Conservation (phyloP, 1,284 basidiomycete species). For the Ganoderma sinense region DNA sequence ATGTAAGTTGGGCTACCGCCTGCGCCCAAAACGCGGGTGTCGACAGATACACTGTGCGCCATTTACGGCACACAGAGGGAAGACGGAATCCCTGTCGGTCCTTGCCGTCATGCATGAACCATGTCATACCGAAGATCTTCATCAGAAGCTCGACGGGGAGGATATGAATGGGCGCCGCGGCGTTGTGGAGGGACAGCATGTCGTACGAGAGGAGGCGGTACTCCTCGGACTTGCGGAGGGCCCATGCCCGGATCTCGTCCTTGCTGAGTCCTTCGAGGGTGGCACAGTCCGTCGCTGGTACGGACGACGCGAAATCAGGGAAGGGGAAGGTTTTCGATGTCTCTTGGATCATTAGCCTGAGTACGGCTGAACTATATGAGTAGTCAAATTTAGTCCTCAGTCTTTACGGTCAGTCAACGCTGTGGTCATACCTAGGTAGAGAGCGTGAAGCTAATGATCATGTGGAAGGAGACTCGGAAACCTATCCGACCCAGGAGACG, state of each 20-base stretch:
- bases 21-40: constrained; percentile 3
- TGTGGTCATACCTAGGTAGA: background rate
- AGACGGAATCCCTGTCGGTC: background rate
- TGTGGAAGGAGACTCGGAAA: background rate
- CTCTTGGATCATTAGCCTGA: too few species aligned
- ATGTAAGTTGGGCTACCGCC: too few species aligned
- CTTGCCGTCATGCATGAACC: too few species aligned
- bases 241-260: constrained; percentile 1
- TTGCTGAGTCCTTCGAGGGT: background rate
- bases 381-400: too few species aligned
- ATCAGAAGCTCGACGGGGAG: background rate
- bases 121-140: constrained; percentile 1
- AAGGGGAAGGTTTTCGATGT: background rate
- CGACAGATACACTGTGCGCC: background rate
- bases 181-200: constrained; percentile 5
- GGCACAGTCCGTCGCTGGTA: background rate
- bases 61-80: background rate
- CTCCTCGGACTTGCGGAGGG: background rate
- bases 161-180: background rate
- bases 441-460: background rate
- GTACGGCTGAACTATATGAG: too few species aligned
- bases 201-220: background rate
- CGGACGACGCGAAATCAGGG: background rate
- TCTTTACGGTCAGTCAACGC: too few species aligned
- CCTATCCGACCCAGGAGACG: background rate